These are phyloP conservation scores for Aspergillus floridensis DNA, from an alignment of 2,329 filamentous ascomycete species.

Conservation along the genomic window DNA sequence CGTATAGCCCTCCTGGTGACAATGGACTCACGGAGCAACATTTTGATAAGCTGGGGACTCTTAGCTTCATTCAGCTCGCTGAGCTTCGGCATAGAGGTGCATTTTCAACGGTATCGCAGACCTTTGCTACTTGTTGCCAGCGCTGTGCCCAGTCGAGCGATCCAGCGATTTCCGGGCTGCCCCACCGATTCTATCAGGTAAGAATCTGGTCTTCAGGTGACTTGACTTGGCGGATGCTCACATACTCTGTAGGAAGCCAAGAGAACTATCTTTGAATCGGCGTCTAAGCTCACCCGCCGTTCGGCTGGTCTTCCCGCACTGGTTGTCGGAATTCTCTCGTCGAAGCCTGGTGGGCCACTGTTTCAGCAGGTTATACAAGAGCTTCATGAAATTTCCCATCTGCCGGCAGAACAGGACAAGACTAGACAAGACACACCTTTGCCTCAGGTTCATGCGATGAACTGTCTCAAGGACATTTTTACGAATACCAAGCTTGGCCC, in stretches of 20 bases:
- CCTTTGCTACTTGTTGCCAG: constrained; percentile 78
- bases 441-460: constrained; percentile 91
- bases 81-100: constrained; percentile 85
- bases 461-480: constrained; percentile 89
- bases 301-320: constrained; percentile 90
- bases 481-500: constrained; percentile 74
- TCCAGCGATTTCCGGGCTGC: constrained; percentile 45
- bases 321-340: constrained; percentile 71
- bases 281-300: constrained; percentile 76
- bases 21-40: constrained; percentile 53
- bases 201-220: constrained; percentile 12
- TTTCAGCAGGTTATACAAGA: constrained; percentile 44
- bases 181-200: constrained; percentile 70
- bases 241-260: constrained; percentile 49
- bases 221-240: not conserved
- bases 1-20: constrained; percentile 45
- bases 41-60: constrained; percentile 65
- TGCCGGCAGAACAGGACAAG: constrained; percentile 29
- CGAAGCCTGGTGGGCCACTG: constrained; percentile 54
- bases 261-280: constrained; percentile 68
- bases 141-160: constrained; percentile 56
- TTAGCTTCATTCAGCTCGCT: constrained; percentile 79
- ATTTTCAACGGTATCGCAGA: constrained; percentile 87
- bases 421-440: constrained; percentile 54
- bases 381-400: constrained; percentile 38